phyloP scores from a whole-genome alignment of 352 stramenopile species.

The Phytophthora vignae region DNA sequence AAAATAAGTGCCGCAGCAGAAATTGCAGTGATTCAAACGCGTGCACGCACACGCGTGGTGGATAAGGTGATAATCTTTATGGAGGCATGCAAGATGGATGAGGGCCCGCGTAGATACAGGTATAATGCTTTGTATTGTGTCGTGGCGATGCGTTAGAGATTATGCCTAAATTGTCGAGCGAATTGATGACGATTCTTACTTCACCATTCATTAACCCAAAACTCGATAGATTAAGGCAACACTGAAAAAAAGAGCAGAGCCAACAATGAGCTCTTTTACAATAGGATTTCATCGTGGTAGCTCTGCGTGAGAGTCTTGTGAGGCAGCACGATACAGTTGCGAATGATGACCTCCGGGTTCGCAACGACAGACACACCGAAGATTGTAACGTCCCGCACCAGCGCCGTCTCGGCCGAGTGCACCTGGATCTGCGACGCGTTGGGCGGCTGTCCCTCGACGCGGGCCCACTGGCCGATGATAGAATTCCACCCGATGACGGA shows the following conservation, averaged over 20 bases:
- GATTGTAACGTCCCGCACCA: conserved; percentile 92
- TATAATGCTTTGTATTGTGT: too few species aligned
- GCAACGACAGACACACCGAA: conserved; percentile 90
- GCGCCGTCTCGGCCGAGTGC: conserved; percentile 68
- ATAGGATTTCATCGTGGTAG: conserved; percentile 91
- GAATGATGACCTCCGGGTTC: conserved; percentile 89
- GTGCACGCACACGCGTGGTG: too few species aligned
- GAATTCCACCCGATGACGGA: conserved; percentile 91
- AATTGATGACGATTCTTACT: background rate
- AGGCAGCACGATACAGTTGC: conserved; percentile 90
- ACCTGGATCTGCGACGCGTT: conserved; percentile 80
- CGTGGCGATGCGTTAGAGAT: too few species aligned
- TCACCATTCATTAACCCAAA: conserved; percentile 21
- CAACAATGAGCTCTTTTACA: conserved; percentile 56
- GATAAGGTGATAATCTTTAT: too few species aligned
- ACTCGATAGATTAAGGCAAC: conserved; percentile 31
- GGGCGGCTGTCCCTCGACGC: conserved; percentile 83
- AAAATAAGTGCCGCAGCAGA: too few species aligned
- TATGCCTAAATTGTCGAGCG: too few species aligned
- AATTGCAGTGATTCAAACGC: too few species aligned
- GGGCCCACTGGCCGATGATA: conserved; percentile 88
- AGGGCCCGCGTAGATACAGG: too few species aligned
- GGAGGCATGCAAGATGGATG: too few species aligned
- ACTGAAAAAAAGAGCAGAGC: conserved; percentile 19
- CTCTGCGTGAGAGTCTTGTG: conserved; percentile 91